Evolutionary conservation across 1,284 basidiomycete species (phyloP).

Genomic region (Pulveroboletus sp.): DNA sequence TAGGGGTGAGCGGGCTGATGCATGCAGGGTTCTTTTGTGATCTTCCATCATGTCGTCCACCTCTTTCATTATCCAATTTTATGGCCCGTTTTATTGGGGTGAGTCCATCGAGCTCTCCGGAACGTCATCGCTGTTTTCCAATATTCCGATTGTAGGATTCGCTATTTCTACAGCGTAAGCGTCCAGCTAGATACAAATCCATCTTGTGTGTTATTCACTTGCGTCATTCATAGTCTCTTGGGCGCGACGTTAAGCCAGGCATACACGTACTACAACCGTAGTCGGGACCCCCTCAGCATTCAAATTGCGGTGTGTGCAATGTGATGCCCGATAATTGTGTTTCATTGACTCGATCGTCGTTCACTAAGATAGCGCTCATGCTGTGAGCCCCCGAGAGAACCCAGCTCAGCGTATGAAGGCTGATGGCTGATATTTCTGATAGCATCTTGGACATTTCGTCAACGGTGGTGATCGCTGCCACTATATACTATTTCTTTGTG

Average conservation of each 20-base stretch:
- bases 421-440: not conserved
- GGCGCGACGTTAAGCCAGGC: slow-evolving; percentile 9
- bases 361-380: slow-evolving; percentile 1
- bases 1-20: no score
- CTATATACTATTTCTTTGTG: slow-evolving; percentile 5
- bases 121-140: no score
- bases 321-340: no score
- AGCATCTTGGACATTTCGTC: slow-evolving; percentile 6
- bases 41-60: not conserved
- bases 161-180: slow-evolving; percentile 8
- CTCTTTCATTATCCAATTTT: not conserved
- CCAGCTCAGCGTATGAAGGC: not conserved
- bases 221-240: not conserved
- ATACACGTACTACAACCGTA: slow-evolving; percentile 3
- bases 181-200: not conserved
- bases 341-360: no score
- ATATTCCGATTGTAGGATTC: not conserved
- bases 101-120: not conserved
- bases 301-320: not conserved
- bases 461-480: not conserved
- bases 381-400: not conserved
- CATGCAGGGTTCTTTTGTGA: not conserved
- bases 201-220: not conserved
- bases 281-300: not conserved
- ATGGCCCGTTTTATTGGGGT: slow-evolving; percentile 6